Base-by-base conservation (phyloP, 176 grass and related monocot species). In the Elaeis guineensis region DNA sequence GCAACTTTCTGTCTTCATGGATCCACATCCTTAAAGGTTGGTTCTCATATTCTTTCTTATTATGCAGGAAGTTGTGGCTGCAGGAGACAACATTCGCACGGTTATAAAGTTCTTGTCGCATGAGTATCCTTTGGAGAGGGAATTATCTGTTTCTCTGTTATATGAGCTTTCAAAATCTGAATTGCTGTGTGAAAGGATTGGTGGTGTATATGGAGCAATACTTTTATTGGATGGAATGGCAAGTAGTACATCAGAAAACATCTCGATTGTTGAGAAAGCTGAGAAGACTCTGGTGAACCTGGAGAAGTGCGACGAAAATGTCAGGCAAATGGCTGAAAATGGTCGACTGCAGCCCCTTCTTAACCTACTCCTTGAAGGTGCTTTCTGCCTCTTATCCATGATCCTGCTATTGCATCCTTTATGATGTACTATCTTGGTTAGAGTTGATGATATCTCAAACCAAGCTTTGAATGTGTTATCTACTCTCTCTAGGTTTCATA, bases 131-230 rank as follows among this genome's bases (percentile, higher is more conserved):
- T n/a, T 29, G 52, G 65, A 67, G 25, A 67, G 18, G 21, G 51
- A 55, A 14, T 51, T 30, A 67, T 51, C 65, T 55, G 25, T 67
- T 7, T 30, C 65, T 32, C 21, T 67, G 52, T 21, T 67, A 9
- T 67, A 67, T 55, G 65, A 67, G 65, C 51, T 67, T 55, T 67
- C 65, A 55, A 55, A 67, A 67, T 67, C 51, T 8, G 65, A 67
- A 55, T 15, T 4, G 19, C 55, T 67, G 26, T 67, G 65, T 16
- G 65, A 67, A 67, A 67, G 35, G 65, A 67, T 67, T 21, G 65
- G 65, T 39, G 51, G 26, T 30, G 65, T 67, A 17, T 35, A n/a
- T 29, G 65, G 65, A 67, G 52, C 52, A 21, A 67, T 67, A 20
- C 65, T 67, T 55, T 21, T 67, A 55, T 21, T 67, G 65, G 65